Percentiles rank a stretch among this genome's conserved stretches.
phyloP scores from a whole-genome alignment of 805 yeast genomes.

The Yamadazyma phyllophila region DNA sequence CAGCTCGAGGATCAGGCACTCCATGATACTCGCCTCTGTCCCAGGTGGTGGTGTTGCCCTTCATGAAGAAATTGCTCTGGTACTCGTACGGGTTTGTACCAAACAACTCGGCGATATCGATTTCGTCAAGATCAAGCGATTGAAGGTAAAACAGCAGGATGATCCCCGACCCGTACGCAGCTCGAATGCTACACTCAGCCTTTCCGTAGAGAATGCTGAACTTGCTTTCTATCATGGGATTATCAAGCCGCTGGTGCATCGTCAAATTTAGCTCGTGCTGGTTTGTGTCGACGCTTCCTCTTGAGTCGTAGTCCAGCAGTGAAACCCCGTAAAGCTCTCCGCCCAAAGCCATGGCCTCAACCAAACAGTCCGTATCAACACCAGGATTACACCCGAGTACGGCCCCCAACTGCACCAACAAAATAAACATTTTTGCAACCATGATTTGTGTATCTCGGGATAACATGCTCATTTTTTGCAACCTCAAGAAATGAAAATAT shows the following conservation, averaged over 20 bases:
- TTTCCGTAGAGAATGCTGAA: constrained; percentile 35
- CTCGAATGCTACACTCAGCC: constrained; percentile 35
- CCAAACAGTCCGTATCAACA: constrained; percentile 22
- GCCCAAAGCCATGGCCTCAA: constrained; percentile 25
- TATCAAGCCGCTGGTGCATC: constrained; percentile 24
- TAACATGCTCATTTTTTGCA: constrained; percentile 1
- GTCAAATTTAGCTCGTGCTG: constrained; percentile 10
- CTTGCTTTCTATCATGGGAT: constrained; percentile 30
- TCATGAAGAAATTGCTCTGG: constrained; percentile 40
- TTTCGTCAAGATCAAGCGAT: constrained; percentile 43
- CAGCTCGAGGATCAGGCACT: constrained; percentile 23
- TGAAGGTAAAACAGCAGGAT: constrained; percentile 41
- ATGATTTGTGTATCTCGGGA: constrained; percentile 2
- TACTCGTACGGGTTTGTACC: constrained; percentile 31
- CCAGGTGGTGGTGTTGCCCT: constrained; percentile 36
- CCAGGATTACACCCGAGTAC: constrained; percentile 27
- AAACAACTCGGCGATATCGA: constrained; percentile 39
- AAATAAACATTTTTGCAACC: constrained; percentile 2
- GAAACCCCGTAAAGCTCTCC: constrained; percentile 8
- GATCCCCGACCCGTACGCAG: constrained; percentile 33
- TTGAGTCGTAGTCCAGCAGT: not conserved
- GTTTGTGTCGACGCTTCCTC: constrained; percentile 7
- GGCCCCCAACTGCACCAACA: not conserved
- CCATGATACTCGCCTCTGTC: constrained; percentile 35
- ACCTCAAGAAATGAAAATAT: not conserved